Percentiles rank a stretch among this genome's conserved stretches.
Evolutionary conservation across 495 filamentous ascomycete genomes (phyloP).

Genomic region (Thozetella sp.): DNA sequence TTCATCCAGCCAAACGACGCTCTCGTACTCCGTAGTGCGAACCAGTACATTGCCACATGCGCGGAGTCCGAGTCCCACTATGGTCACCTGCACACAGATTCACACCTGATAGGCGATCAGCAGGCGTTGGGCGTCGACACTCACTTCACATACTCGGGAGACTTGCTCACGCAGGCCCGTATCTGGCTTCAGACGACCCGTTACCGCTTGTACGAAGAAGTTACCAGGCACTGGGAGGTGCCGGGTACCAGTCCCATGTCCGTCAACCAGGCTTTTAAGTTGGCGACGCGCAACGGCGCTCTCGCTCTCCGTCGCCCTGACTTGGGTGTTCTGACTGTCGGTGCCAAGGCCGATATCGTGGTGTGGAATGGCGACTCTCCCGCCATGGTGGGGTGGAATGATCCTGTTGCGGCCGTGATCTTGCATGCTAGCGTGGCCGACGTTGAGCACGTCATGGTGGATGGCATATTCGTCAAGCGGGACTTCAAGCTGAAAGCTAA

Average conservation of each 20-base stretch:
- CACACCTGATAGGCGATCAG: slow-evolving; percentile 33
- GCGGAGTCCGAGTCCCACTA: slow-evolving; percentile 41
- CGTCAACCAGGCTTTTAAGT: slow-evolving; percentile 46
- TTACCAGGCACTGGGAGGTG: slow-evolving; percentile 29
- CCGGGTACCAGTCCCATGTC: slow-evolving; percentile 27
- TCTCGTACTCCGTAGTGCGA: slow-evolving; percentile 25
- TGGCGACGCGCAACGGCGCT: slow-evolving; percentile 45
- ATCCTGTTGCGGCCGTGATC: slow-evolving; percentile 51
- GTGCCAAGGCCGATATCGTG: slow-evolving; percentile 46
- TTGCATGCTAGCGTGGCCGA: slow-evolving; percentile 48
- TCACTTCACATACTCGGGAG: slow-evolving; percentile 29
- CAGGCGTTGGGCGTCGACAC: slow-evolving; percentile 34
- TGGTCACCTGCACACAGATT: slow-evolving; percentile 26
- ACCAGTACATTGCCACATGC: slow-evolving; percentile 39
- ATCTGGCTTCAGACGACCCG: slow-evolving; percentile 43
- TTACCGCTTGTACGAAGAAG: slow-evolving; percentile 24
- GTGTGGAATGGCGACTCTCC: slow-evolving; percentile 47
- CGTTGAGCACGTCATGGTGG: slow-evolving; percentile 35
- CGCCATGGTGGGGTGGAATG: slow-evolving; percentile 42
- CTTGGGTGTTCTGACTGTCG: slow-evolving; percentile 41
- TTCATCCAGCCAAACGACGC: slow-evolving; percentile 22
- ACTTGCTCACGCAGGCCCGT: slow-evolving; percentile 36
- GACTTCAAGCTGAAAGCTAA: slow-evolving; percentile 7
- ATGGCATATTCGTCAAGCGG: slow-evolving; percentile 16
- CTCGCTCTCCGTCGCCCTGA: slow-evolving; percentile 42